Base-by-base conservation (phyloP, 2,329 filamentous ascomycete species). In the Aspergillus arachidicola region DNA sequence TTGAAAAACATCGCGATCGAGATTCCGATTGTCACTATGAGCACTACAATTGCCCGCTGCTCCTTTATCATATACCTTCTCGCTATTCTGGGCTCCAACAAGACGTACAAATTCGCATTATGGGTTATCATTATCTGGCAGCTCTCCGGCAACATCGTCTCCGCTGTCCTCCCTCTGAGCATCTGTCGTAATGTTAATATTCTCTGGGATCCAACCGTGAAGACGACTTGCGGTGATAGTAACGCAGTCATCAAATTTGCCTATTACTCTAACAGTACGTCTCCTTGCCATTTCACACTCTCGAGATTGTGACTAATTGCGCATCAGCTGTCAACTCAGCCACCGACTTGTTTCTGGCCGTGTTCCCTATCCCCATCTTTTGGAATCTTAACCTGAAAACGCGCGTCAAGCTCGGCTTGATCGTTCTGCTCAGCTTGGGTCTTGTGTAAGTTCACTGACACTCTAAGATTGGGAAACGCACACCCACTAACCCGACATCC, bases 311-410 rank as follows among this genome's bases (percentile, higher is more conserved):
- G 16, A 43, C 45, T 41, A 23, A 50, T 10, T 4, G 7, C 9
- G 26, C 0, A 6, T 7, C 16, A 73, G 71, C 68, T 6, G 69
- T 73, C 58, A 75, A 75, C 51, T 70, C 72, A 2, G 70, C 71
- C 12, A 68, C 68, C 6, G 73, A 75, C 54, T 34, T 75, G 14
- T 74, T 74, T 58, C 61, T 75, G 10, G 72, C 73, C 6, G 62
- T 74, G 2, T 74, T 75, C 28, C 72, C 73, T 1, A 72, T 72
- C 0, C 36, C 70, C 4, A 62, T 75, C 3, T 74, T 75, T 57
- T 75, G 73, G 73, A 73, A 68, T 28, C 63, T 75, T 6, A 74
- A 74, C 48, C 59, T 75, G 26, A 73, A 73, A 48, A 54, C 71
- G 5, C 63, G 70, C 21, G 70, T 75, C 64, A 75, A 75, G 45